phyloP scores from a whole-genome alignment of 2,329 filamentous ascomycete species.

The Mariannaea elegans region DNA sequence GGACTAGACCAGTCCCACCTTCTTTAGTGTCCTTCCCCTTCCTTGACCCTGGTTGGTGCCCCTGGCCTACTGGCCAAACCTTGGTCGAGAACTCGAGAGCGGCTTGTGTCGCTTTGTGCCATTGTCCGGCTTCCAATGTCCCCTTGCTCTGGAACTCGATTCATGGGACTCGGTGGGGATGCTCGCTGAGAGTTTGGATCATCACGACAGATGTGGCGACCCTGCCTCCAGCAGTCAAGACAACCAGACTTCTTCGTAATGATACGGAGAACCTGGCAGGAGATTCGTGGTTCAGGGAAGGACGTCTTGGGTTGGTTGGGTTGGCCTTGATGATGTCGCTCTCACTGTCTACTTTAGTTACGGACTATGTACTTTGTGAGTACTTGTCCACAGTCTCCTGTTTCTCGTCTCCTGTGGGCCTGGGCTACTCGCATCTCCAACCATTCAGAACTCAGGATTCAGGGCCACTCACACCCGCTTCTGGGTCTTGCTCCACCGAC shows the following conservation, averaged over 20 bases:
- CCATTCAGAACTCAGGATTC: constrained; percentile 21
- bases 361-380: no score
- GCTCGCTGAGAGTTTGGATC: no score
- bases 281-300: neutral
- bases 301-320: no score
- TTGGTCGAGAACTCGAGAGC: neutral
- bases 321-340: no score
- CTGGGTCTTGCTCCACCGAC: constrained; percentile 2
- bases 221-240: neutral
- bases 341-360: no score
- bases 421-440: constrained; percentile 6
- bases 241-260: no score
- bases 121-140: neutral
- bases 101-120: neutral
- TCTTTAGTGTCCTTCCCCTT: constrained; percentile 9
- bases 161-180: no score
- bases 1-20: neutral
- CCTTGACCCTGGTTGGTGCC: neutral
- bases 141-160: no score
- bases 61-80: constrained; percentile 8
- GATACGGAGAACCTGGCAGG: no score
- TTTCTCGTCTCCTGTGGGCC: constrained; percentile 35
- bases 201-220: no score
- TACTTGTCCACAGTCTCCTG: constrained; percentile 5
- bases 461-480: constrained; percentile 5